Evolutionary conservation across 2,329 filamentous ascomycete genomes (phyloP).

Genomic region (Trichoderma atroviride): DNA sequence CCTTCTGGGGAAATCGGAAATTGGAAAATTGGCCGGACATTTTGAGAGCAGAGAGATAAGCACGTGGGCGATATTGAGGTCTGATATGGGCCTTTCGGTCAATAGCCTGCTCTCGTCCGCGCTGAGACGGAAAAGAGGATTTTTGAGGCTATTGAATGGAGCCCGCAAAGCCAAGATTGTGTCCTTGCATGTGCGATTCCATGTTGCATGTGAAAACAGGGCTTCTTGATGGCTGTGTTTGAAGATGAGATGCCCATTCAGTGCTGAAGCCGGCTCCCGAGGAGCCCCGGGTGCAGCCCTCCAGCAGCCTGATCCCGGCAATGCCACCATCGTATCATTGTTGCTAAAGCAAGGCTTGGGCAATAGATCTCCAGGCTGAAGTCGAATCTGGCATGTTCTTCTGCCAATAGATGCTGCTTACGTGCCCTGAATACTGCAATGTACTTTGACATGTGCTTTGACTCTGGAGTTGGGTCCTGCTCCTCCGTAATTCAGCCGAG

Average conservation of each 20-base stretch:
- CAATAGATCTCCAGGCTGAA: neutral
- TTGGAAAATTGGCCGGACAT: slow-evolving; percentile 12
- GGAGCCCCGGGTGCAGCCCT: neutral
- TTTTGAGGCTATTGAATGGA: neutral
- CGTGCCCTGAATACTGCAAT: neutral
- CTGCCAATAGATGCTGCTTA: neutral
- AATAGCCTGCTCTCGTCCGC: neutral
- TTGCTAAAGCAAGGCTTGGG: neutral
- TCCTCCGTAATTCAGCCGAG: slow-evolving; percentile 27
- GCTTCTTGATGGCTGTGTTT: neutral
- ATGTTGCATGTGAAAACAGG: neutral
- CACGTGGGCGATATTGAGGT: slow-evolving; percentile 19
- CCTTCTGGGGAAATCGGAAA: slow-evolving; percentile 10
- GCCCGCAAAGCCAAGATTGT: neutral
- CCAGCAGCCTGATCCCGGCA: neutral
- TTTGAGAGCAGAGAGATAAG: slow-evolving; percentile 7
- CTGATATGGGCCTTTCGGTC: slow-evolving; percentile 20
- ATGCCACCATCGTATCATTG: neutral
- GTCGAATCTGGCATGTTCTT: neutral
- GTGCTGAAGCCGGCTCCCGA: neutral
- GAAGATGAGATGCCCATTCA: neutral
- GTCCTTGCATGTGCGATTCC: neutral
- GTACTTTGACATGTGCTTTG: neutral
- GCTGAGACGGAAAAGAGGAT: neutral
- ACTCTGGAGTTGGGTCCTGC: neutral